Evolutionary conservation across 2,329 filamentous ascomycete genomes (phyloP), one percentile per base, ranked within the genome.

Genomic region (Neonectria hederae): DNA sequence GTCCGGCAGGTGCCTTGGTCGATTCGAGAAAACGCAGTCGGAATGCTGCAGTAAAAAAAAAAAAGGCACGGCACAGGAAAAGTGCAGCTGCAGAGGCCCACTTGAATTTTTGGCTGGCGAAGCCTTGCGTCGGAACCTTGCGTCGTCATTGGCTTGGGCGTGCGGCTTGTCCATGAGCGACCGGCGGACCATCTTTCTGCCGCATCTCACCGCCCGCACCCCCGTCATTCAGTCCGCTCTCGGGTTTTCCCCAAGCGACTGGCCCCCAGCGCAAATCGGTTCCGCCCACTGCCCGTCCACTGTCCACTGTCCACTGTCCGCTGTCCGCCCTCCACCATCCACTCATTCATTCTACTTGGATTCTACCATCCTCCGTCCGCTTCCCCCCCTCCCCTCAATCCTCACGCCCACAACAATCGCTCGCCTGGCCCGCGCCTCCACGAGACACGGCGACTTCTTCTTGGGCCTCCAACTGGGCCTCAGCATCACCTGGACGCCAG

Each of bases 151-250:
- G 74, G 76, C 60, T 43, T 66, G 61, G 32, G 28, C 56, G 65
- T 66, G 65, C 66, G 63, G 65, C 63, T 70, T 62, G 65, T 57
- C 62, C 66, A 66, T 66, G 54, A 63, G 49, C 61, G 55, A 51
- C 67, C 64, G 45, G 70, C 70, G 65, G 68, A 64, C 66, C 62
- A 62, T 54, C 40, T 66, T 77, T 76, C 72, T 79, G 77, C 77
- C 77, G 38, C 10, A 1, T 0, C 35, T 42, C 59, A 77, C 77
- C 77, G 77, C 75, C 65, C 62, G 63, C 67, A 59, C 67, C 68
- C 59, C 72, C 72, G 70, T 76, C 72, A 76, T 73, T 69, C 69
- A 71, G 68, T 74, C 76, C 74, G 75, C 73, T 71, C 60, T 69
- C 58, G 64, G 65, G 59, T 68, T 70, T 69, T 69, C 62, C 67